phyloP scores from a whole-genome alignment of 306 rosid species.

The Sechiopsis laciniata region DNA sequence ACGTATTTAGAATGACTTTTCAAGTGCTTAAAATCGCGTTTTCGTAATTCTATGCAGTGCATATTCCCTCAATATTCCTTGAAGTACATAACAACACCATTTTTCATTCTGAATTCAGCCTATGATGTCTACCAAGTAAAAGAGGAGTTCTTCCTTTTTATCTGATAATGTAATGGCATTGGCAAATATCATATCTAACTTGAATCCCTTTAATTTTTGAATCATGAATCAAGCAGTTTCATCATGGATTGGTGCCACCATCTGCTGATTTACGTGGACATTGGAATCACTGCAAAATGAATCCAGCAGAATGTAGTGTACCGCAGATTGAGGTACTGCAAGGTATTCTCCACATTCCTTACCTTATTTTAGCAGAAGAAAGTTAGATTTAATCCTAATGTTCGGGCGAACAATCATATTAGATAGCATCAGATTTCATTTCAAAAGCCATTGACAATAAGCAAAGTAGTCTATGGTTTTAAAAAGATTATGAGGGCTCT shows the following conservation, averaged over 20 bases:
- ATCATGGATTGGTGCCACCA: conserved; percentile 68
- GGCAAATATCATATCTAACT: background rate
- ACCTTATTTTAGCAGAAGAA: background rate
- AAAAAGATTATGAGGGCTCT: no score
- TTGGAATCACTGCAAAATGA: conserved; percentile 70
- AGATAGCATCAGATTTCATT: no score
- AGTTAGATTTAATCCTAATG: background rate
- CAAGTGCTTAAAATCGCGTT: no score
- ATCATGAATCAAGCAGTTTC: conserved; percentile 40
- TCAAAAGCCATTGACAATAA: no score
- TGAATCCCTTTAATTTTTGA: background rate
- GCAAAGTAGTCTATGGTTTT: no score
- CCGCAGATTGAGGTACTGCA: conserved; percentile 53
- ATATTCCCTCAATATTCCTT: conserved; percentile 64
- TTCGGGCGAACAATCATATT: background rate
- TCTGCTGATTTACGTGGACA: conserved; percentile 65
- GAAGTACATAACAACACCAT: conserved; percentile 50
- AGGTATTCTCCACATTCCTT: conserved; percentile 37
- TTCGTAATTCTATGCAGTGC: conserved; percentile 46
- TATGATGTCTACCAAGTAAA: conserved; percentile 48
- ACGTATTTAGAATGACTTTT: no score
- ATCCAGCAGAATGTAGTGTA: conserved; percentile 56
- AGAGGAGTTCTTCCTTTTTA: background rate
- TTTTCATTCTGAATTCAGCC: conserved; percentile 67
- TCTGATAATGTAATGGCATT: background rate